A percentile compares a stretch with the other conserved stretches of the same genome.
Evolutionary conservation across 2,329 filamentous ascomycete genomes (phyloP).

Genomic region (Neofusicoccum parvum): DNA sequence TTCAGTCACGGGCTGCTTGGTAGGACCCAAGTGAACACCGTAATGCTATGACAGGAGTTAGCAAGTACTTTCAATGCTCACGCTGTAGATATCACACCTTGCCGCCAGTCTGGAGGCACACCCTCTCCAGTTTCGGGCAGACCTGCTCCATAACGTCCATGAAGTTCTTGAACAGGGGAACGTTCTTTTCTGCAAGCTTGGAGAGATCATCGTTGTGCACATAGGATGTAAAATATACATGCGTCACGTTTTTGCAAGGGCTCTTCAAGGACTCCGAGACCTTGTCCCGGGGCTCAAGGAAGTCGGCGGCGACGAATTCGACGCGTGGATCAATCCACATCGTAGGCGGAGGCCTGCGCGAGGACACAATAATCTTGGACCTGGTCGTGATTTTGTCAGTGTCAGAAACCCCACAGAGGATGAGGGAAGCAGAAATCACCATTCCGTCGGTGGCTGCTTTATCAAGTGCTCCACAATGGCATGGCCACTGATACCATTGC

Average conservation of each 20-base stretch:
- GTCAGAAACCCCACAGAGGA: too few species aligned
- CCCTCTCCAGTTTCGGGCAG: slow-evolving; percentile 29
- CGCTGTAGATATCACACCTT: not conserved
- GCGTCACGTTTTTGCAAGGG: slow-evolving; percentile 33
- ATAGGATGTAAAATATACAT: slow-evolving; percentile 39
- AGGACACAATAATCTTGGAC: slow-evolving; percentile 34
- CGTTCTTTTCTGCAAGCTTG: slow-evolving; percentile 30
- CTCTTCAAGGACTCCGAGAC: slow-evolving; percentile 20
- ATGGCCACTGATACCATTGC: slow-evolving; percentile 39
- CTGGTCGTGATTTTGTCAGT: not conserved
- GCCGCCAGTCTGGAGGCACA: slow-evolving; percentile 25
- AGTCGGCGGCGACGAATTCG: slow-evolving; percentile 37
- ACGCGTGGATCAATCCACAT: slow-evolving; percentile 33
- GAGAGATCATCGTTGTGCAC: slow-evolving; percentile 36
- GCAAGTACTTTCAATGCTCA: not conserved
- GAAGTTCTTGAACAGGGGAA: slow-evolving; percentile 38
- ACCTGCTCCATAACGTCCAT: slow-evolving; percentile 30
- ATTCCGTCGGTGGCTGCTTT: slow-evolving; percentile 26
- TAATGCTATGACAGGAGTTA: slow-evolving; percentile 20
- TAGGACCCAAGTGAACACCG: slow-evolving; percentile 21
- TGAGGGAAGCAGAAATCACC: not conserved
- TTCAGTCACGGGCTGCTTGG: slow-evolving; percentile 22
- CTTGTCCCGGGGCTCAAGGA: slow-evolving; percentile 25
- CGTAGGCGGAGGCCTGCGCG: slow-evolving; percentile 28
- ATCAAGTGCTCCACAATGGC: slow-evolving; percentile 40